Conservation (phyloP, 2,329 filamentous ascomycete genomes). For the Fusarium nurragi region DNA sequence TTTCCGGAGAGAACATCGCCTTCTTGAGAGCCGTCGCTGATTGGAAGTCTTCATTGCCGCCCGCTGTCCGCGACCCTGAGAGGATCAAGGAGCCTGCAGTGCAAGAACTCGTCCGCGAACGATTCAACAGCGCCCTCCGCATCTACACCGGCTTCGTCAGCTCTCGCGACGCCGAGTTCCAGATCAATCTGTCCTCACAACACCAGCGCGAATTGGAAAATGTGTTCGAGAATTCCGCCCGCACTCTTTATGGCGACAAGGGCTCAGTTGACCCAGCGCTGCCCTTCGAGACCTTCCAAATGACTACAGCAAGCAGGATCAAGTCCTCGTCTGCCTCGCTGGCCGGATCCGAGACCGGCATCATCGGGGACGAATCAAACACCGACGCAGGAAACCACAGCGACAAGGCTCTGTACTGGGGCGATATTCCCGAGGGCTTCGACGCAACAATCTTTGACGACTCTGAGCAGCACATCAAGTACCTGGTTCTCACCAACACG, state of each 20-base stretch:
- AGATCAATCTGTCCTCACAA: slow-evolving; percentile 70
- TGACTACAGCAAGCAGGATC: slow-evolving; percentile 32
- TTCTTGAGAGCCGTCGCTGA: slow-evolving; percentile 67
- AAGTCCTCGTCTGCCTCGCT: slow-evolving; percentile 32
- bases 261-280: slow-evolving; percentile 53
- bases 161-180: slow-evolving; percentile 64
- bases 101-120: slow-evolving; percentile 55
- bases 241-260: slow-evolving; percentile 55
- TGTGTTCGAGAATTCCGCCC: slow-evolving; percentile 65
- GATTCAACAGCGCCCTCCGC: slow-evolving; percentile 67
- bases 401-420: slow-evolving; percentile 49
- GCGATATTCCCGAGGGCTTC: slow-evolving; percentile 62
- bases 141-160: slow-evolving; percentile 44
- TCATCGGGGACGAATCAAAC: slow-evolving; percentile 30
- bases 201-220: slow-evolving; percentile 63
- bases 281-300: slow-evolving; percentile 54
- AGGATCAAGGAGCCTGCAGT: slow-evolving; percentile 34
- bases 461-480: slow-evolving; percentile 70
- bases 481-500: slow-evolving; percentile 52
- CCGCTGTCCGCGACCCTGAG: slow-evolving; percentile 38
- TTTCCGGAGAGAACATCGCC: slow-evolving; percentile 74
- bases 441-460: slow-evolving; percentile 66
- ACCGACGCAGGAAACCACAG: slow-evolving; percentile 27
- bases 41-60: slow-evolving; percentile 48
- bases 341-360: slow-evolving; percentile 40